Base-by-base conservation (phyloP, 805 yeast species). In the Kazachstania kunashirensis region DNA sequence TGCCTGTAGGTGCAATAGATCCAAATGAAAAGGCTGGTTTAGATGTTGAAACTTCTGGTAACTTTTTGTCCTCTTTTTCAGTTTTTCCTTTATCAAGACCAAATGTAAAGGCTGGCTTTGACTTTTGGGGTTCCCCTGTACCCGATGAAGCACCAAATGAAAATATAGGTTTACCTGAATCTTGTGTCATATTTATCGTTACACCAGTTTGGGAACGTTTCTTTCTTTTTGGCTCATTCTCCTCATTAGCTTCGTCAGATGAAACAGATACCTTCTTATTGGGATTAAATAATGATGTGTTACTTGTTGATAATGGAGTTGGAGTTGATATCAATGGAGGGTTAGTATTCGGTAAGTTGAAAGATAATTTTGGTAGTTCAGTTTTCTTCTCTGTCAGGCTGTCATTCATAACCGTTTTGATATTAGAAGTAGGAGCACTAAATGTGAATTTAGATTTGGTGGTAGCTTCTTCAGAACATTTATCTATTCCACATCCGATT, bases 211-310 rank as follows among this genome's bases (percentile, higher is more conserved):
- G 29, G 12, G 40, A 11, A 10, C 40, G 27, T 24, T 31, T 42
- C 18, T 37, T 42, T 14, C 40, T 39, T 24, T 32, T 37, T 26
- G 39, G 41, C 19, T 37, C 43, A 3, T 42, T 39, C 9, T 42
- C 41, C 3, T 31, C 41, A 5, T 36, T 20, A 9, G 24, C 5
- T 26, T n/a, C 23, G 5, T 16, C 13, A 2, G 31, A 9, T 9
- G 19, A 7, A 27, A 12, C 17, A 20, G 24, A 2, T 9, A 6
- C 16, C 8, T 29, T 8, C 11, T 24, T 24, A 24, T 15, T 17
- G 16, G n/a, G 7, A 11, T 21, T 21, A 18, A 29, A 29, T 17
- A 23, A 29, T 9, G 15, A 27, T 9, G 19, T 12, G 5, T 11
- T n/a, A 7, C 9, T 27, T 3, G n/a, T 18, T 5, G 21, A 4